Conservation (phyloP, 2,329 filamentous ascomycete genomes). For the Alternaria hordeiaustralica region DNA sequence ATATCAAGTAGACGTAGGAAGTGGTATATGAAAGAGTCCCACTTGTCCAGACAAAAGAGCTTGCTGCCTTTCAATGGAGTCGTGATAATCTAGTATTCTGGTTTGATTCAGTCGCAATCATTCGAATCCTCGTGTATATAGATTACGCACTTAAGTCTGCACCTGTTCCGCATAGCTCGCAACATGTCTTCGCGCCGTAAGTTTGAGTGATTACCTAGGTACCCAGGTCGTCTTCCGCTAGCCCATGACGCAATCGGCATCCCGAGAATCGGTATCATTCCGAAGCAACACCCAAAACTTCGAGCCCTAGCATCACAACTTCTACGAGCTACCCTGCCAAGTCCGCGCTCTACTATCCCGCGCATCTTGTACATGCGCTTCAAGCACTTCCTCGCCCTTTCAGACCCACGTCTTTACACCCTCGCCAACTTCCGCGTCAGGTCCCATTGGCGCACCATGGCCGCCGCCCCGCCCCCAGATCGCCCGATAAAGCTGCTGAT, state of each 20-base stretch:
- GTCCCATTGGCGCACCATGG: constrained; percentile 38
- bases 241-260: constrained; percentile 11
- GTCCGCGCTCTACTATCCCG: neutral
- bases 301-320: neutral
- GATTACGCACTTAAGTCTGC: too few relatives aligned
- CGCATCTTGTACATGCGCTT: constrained; percentile 10
- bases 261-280: constrained; percentile 11
- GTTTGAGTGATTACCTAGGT: too few relatives aligned
- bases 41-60: neutral
- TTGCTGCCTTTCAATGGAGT: neutral
- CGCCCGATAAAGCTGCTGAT: constrained; percentile 56
- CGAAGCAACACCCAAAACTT: neutral
- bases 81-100: fast-evolving
- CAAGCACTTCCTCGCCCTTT: constrained; percentile 1
- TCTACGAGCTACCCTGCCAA: neutral
- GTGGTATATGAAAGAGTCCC: neutral
- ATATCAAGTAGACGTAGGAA: neutral
- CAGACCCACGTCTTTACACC: constrained; percentile 12
- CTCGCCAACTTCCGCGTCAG: constrained; percentile 23
- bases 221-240: neutral
- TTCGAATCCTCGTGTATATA: neutral
- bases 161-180: neutral
- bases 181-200: neutral
- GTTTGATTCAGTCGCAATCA: neutral
- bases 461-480: constrained; percentile 36